Conservation (phyloP, 106 monocot species). For the Hemerocallis citrina region DNA sequence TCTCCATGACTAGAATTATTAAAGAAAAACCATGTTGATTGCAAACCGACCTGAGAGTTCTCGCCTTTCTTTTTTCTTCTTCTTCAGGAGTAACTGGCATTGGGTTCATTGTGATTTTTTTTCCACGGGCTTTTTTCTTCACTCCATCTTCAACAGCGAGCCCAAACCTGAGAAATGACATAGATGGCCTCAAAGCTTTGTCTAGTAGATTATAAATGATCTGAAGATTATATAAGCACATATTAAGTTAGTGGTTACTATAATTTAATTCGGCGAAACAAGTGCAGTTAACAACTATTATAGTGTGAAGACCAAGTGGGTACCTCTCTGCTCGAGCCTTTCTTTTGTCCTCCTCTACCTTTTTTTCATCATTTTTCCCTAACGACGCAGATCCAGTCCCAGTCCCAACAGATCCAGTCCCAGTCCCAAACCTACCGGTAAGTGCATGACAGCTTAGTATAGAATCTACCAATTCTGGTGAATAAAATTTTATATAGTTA, state of each 20-base stretch:
- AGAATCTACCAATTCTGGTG: not conserved
- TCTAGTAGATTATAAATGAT: constrained; percentile 3
- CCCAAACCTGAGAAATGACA: constrained; percentile 32
- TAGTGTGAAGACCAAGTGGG: not conserved
- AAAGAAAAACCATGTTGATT: too few relatives aligned
- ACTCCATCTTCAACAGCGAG: constrained; percentile 30
- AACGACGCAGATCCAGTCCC: not conserved
- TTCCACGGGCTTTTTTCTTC: constrained; percentile 61
- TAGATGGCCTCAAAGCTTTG: constrained; percentile 10
- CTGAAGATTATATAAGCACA: not conserved
- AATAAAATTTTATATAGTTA: not conserved
- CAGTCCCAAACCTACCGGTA: constrained; percentile 23
- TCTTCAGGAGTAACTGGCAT: constrained; percentile 30
- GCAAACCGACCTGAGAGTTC: constrained; percentile 46
- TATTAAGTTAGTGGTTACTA: not conserved
- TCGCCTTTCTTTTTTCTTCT: constrained; percentile 69
- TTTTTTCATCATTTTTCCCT: constrained; percentile 7
- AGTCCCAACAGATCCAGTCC: not conserved
- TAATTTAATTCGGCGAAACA: not conserved
- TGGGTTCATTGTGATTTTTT: constrained; percentile 26
- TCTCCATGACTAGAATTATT: too few relatives aligned
- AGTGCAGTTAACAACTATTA: not conserved
- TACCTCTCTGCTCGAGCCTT: constrained; percentile 30
- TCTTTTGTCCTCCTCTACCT: constrained; percentile 28
- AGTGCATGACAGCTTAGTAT: not conserved